Evolutionary conservation across 495 filamentous ascomycete genomes (phyloP), one percentile per base, ranked within the genome.

Genomic region (Hypoxylon subgilvum): DNA sequence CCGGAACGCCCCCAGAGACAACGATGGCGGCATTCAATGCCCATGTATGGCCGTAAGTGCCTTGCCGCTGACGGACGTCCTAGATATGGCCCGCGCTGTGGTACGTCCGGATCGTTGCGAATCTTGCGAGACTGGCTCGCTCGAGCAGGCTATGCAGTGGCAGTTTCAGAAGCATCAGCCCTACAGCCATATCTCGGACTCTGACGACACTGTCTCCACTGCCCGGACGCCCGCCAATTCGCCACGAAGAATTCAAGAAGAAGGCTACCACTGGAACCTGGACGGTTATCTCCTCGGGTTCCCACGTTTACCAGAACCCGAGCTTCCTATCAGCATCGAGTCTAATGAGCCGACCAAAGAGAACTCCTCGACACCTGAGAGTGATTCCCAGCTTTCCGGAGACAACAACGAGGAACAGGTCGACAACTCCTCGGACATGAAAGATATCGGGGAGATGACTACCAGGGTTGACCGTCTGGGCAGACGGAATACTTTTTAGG

Each of bases 321-420:
- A n/a, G n/a, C n/a, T n/a, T n/a, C n/a, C n/a, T n/a, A n/a, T n/a
- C n/a, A n/a, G n/a, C n/a, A n/a, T n/a, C n/a, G n/a, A n/a, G n/a
- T n/a, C n/a, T n/a, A n/a, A n/a, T n/a, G n/a, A n/a, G n/a, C n/a
- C n/a, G n/a, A n/a, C n/a, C n/a, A n/a, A n/a, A n/a, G n/a, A n/a
- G n/a, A n/a, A n/a, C n/a, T n/a, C n/a, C n/a, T n/a, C n/a, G n/a
- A n/a, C n/a, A n/a, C n/a, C n/a, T 8, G 13, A 4, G 3, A 38
- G 14, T 2, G 41, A 45, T 30, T 54, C 46, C 12, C 40, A 54
- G 12, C 32, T 45, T 1, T 54, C 36, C 23, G 51, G 46, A 8
- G 41, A 21, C 16, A 25, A 41, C 0, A 21, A 39, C 16, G 51
- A 38, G 3, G 13, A 5, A 18, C 4, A 13, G 34, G 25, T 22